phyloP scores from a whole-genome alignment of 1,139 yeast species.

The Saccharomyces hybrid region DNA sequence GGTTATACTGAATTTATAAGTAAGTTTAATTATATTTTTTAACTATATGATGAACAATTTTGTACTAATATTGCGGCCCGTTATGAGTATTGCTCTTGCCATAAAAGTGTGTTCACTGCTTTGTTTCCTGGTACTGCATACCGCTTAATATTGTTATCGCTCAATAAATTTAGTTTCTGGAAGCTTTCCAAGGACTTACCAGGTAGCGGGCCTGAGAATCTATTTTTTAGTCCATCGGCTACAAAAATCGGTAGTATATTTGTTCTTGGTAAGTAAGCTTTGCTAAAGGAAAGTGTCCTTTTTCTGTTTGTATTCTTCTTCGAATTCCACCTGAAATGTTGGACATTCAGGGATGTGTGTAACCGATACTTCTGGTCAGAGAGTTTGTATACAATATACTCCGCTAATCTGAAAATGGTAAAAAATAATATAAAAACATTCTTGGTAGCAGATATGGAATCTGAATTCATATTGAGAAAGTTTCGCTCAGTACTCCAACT shows the following conservation, averaged over 20 bases:
- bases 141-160: not conserved
- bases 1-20: not conserved
- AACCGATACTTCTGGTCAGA: not conserved
- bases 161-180: not conserved
- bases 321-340: not conserved
- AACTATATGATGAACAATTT: not conserved
- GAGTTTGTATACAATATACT: not conserved
- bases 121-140: not conserved
- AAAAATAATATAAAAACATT: not conserved
- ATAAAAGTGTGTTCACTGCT: not conserved
- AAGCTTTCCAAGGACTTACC: not conserved
- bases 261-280: not conserved
- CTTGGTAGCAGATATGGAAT: not conserved
- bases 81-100: not conserved
- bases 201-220: not conserved
- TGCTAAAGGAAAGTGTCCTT: not conserved
- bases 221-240: not conserved
- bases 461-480: not conserved
- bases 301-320: not conserved
- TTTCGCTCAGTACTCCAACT: not conserved
- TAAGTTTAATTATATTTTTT: not conserved
- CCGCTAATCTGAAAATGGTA: not conserved
- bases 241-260: not conserved
- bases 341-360: not conserved
- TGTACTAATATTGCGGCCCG: not conserved